Evolutionary conservation across 345 rosid genomes (phyloP).

Genomic region (Salix koriyanagi): DNA sequence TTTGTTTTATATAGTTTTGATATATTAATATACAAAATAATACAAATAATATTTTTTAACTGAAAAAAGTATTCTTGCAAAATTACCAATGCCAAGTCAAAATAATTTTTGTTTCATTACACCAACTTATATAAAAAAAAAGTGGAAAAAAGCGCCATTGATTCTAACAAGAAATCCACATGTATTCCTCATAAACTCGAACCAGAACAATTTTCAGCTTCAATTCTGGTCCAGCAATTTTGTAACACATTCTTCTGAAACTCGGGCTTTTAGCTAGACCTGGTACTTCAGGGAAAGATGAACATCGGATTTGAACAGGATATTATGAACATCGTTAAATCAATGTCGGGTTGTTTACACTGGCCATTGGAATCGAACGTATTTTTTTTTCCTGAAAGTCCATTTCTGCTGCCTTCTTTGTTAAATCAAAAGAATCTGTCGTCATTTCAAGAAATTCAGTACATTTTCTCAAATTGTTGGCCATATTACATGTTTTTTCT

Average conservation of each 20-base stretch:
- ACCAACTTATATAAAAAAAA: too few relatives aligned
- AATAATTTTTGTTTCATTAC: too few relatives aligned
- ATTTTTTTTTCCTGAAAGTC: not conserved
- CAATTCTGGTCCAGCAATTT: not conserved
- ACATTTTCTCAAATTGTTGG: not conserved
- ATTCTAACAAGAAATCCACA: not conserved
- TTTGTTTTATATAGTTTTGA: too few relatives aligned
- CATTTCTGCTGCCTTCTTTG: not conserved
- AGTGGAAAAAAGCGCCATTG: too few relatives aligned
- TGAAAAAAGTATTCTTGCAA: too few relatives aligned
- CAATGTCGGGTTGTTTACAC: not conserved
- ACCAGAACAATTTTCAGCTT: not conserved
- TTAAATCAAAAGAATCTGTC: not conserved
- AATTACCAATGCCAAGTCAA: too few relatives aligned
- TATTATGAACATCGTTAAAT: not conserved
- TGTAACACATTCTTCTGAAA: not conserved
- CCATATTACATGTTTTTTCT: not conserved
- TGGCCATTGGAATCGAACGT: not conserved
- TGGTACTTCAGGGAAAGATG: not conserved
- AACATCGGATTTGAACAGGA: not conserved
- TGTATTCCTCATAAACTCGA: not conserved
- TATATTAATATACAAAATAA: too few relatives aligned
- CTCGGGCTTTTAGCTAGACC: not conserved
- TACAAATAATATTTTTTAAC: too few relatives aligned
- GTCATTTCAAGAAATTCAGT: not conserved